Conservation (phyloP, 1,284 basidiomycete genomes). For the Leccinum huronense region DNA sequence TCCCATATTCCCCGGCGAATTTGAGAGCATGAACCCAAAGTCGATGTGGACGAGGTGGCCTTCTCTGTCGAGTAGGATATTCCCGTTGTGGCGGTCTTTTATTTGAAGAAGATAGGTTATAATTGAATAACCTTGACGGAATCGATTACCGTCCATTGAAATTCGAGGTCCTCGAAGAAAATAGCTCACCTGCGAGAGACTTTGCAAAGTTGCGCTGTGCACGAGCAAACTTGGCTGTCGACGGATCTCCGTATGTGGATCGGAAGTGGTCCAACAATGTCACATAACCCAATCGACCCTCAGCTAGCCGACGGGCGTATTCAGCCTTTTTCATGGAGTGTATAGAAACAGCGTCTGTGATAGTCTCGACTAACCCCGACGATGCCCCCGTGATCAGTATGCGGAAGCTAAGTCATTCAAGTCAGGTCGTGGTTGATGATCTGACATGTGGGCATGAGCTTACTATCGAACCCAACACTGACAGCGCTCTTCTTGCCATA, state of each 20-base stretch:
- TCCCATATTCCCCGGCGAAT: constrained; percentile 95
- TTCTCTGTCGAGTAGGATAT: constrained; percentile 93
- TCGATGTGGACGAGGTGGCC: constrained; percentile 96
- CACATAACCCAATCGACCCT: constrained; percentile 80
- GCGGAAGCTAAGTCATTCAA: constrained; percentile 49
- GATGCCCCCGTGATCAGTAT: constrained; percentile 94
- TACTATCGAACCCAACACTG: constrained; percentile 92
- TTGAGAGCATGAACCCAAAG: constrained; percentile 98
- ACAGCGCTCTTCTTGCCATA: constrained; percentile 93
- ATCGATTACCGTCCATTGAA: neutral
- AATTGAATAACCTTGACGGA: constrained; percentile 77
- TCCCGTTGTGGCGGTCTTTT: constrained; percentile 99
- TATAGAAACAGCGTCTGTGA: constrained; percentile 95
- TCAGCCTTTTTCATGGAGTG: constrained; percentile 99
- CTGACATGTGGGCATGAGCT: constrained; percentile 33
- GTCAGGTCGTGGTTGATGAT: constrained; percentile 8
- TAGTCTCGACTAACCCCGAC: constrained; percentile 92
- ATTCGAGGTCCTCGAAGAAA: neutral
- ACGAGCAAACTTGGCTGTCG: constrained; percentile 80
- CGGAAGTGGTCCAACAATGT: constrained; percentile 89
- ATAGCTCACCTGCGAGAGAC: constrained; percentile 77
- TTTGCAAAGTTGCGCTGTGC: constrained; percentile 92
- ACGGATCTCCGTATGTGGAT: constrained; percentile 85
- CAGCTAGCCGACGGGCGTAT: constrained; percentile 84
- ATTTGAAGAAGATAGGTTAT: constrained; percentile 96